Evolutionary conservation across 306 rosid genomes (phyloP), one percentile per base, ranked within the genome.

Genomic region (Sphenostylis stenocarpa): DNA sequence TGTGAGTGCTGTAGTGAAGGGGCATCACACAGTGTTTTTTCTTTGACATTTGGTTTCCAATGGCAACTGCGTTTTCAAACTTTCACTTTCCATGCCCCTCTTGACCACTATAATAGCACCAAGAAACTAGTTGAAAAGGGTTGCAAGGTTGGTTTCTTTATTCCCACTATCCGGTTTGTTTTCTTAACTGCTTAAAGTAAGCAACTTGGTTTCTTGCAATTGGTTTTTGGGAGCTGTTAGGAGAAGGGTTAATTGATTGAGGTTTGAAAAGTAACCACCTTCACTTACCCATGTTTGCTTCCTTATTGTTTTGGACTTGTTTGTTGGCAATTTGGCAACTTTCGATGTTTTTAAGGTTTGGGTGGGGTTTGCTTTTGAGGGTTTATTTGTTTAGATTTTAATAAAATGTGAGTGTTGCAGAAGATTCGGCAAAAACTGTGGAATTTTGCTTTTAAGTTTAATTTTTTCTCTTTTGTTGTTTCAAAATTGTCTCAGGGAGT

Each of bases 361-460:
- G 83, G 80, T 82, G 75, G 70, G 81, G 58, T 84, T 52, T 77
- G 52, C 86, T 80, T 79, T 90, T 82, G 70, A 17, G 57, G 81
- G 44, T 81, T 78, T 20, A 21, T 23, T 29, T 73, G 33, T 31
- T 73, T 69, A 60, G 67, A 83, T 80, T 81, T 87, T 71, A 33
- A 72, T 70, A 75, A 44, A 70, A 72, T 72, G 77, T 53, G 85
- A 77, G 82, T 88, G 77, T 80, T 83, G 66, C 67, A 78, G 89
- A 90, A 89, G 97, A 79, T 84, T 85, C 88, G 69, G 83, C 43
- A 39, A 70, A 85, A 81, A 84, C 61, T 61, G 82, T 80, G 84
- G 73, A 70, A 73, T 82, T 73, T 23, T 68, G 69, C 75, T 80
- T 81, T 83, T 78, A 64, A 36, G 75, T 83, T 82, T 78, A 34